A percentile compares a stretch with the other conserved stretches of the same genome.
phyloP scores from a whole-genome alignment of 768 basidiomycete genomes.

The Hortiboletus campestris region DNA sequence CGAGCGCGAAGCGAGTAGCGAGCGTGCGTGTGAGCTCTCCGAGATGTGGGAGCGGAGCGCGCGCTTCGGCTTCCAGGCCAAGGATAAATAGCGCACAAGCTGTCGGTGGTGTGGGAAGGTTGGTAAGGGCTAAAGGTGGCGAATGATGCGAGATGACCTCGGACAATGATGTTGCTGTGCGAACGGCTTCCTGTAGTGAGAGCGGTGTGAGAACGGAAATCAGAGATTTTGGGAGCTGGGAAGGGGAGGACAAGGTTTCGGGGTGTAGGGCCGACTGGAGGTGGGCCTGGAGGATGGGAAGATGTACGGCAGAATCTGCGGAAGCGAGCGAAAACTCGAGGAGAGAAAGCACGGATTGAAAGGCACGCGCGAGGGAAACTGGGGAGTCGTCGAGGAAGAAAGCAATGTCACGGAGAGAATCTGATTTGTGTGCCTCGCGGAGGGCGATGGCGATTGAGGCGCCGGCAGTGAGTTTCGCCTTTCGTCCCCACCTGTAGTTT shows the following conservation, averaged over 20 bases:
- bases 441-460: constrained; percentile 69
- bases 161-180: constrained; percentile 46
- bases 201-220: constrained; percentile 38
- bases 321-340: constrained; percentile 53
- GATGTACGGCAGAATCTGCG: constrained; percentile 58
- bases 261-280: constrained; percentile 41
- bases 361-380: constrained; percentile 51
- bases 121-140: constrained; percentile 40
- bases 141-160: constrained; percentile 40
- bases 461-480: constrained; percentile 65
- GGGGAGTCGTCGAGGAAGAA: constrained; percentile 57
- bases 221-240: constrained; percentile 34
- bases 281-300: constrained; percentile 55
- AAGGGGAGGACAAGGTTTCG: constrained; percentile 23
- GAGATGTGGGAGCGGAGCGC: constrained; percentile 50
- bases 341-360: constrained; percentile 48
- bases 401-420: constrained; percentile 67
- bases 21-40: constrained; percentile 58
- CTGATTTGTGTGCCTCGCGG: constrained; percentile 67
- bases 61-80: constrained; percentile 65
- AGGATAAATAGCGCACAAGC: constrained; percentile 72
- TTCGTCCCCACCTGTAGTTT: constrained; percentile 70
- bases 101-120: constrained; percentile 43
- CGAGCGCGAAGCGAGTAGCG: constrained; percentile 48
- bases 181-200: constrained; percentile 39